A percentile compares a stretch with the other conserved stretches of the same genome.
These are phyloP conservation scores for Russula earlei DNA, from an alignment of 768 basidiomycete genomes.

Conservation along the genomic window DNA sequence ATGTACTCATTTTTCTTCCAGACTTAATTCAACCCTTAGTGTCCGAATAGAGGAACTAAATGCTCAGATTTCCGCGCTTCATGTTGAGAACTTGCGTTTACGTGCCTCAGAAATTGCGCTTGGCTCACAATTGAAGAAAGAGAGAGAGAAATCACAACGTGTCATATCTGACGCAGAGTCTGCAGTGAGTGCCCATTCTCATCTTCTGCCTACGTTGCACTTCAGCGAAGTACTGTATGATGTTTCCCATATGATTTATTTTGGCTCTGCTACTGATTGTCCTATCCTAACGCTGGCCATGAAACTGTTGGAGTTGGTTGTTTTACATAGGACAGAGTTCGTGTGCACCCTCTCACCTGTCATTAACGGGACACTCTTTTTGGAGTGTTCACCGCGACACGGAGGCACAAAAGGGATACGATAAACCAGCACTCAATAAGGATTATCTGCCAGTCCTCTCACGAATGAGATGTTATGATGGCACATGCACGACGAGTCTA, in stretches of 20 bases:
- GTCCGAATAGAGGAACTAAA: slow-evolving; percentile 79
- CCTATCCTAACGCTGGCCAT: neutral
- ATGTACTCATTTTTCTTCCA: slow-evolving; percentile 24
- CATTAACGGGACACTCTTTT: no score
- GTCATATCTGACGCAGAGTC: slow-evolving; percentile 65
- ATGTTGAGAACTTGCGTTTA: slow-evolving; percentile 74
- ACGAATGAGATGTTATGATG: neutral
- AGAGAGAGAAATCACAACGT: slow-evolving; percentile 66
- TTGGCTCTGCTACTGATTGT: neutral
- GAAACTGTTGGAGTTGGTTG: neutral
- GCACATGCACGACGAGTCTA: neutral
- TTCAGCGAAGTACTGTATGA: neutral
- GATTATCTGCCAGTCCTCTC: no score
- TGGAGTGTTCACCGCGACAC: no score
- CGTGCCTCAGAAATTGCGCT: slow-evolving; percentile 75
- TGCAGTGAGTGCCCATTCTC: slow-evolving; percentile 42
- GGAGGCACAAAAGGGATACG: no score
- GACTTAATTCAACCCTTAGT: slow-evolving; percentile 79
- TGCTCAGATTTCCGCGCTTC: slow-evolving; percentile 70
- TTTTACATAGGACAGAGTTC: neutral
- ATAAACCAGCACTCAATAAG: no score
- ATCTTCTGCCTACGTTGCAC: neutral
- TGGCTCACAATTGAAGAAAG: slow-evolving; percentile 65
- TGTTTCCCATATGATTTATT: no score
- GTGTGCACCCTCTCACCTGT: neutral